phyloP scores from a whole-genome alignment of 192 early-diverging fungal species.

The Entomortierella lignicola region DNA sequence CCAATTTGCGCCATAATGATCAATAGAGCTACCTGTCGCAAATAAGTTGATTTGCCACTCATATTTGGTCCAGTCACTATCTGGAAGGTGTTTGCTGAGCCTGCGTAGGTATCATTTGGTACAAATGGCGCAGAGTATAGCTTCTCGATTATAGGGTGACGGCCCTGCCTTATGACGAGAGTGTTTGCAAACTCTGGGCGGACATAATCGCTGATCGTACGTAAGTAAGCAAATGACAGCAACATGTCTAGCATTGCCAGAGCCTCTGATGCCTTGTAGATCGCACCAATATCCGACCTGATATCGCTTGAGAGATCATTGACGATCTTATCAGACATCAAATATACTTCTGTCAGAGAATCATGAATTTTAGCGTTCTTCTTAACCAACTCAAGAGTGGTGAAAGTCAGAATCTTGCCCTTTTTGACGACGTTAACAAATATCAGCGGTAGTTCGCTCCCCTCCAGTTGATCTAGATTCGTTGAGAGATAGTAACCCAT shows the following conservation, averaged over 20 bases:
- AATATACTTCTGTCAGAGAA: slow-evolving; percentile 83
- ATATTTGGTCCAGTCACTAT: slow-evolving; percentile 93
- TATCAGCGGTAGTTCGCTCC: slow-evolving; percentile 63
- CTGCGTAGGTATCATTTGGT: slow-evolving; percentile 78
- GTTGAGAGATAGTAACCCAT: slow-evolving; percentile 73
- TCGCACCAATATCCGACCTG: slow-evolving; percentile 64
- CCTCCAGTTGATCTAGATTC: slow-evolving; percentile 55
- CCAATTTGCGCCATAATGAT: slow-evolving; percentile 90
- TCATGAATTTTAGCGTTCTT: slow-evolving; percentile 86
- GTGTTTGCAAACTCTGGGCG: slow-evolving; percentile 85
- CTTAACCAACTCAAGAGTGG: slow-evolving; percentile 83
- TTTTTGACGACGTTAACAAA: slow-evolving; percentile 82
- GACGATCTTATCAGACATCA: slow-evolving; percentile 82
- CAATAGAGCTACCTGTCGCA: slow-evolving; percentile 83
- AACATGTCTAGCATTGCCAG: slow-evolving; percentile 86
- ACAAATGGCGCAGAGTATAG: slow-evolving; percentile 62
- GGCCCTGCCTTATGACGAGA: slow-evolving; percentile 77
- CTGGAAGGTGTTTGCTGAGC: slow-evolving; percentile 68
- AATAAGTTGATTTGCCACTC: slow-evolving; percentile 91
- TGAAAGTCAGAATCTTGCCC: slow-evolving; percentile 72
- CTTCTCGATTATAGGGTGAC: slow-evolving; percentile 81
- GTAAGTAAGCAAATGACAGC: slow-evolving; percentile 76
- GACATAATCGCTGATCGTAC: slow-evolving; percentile 69
- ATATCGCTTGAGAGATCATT: slow-evolving; percentile 63
- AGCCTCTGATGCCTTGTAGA: slow-evolving; percentile 81